Evolutionary conservation across 139 green algal species (phyloP).

Genomic region (Picochlorum costavermella): DNA sequence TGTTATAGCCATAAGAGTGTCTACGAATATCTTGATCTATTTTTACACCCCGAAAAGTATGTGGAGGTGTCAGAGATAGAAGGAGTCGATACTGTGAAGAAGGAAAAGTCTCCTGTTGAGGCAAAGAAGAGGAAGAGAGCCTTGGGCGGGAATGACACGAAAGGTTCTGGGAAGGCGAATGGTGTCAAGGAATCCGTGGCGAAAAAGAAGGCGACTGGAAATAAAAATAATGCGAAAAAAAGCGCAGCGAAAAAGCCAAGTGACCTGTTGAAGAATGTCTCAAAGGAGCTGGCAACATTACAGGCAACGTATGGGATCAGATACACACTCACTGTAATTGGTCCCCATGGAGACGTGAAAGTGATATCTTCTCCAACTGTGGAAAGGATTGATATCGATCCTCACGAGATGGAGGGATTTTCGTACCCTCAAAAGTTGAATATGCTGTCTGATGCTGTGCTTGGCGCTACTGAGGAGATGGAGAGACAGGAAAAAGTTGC

Average conservation of each 20-base stretch:
- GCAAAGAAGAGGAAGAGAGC: constrained; percentile 1
- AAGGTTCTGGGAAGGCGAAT: background rate
- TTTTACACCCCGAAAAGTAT: constrained; percentile 7
- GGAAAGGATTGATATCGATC: background rate
- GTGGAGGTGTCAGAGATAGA: background rate
- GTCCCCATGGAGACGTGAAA: constrained; percentile 3
- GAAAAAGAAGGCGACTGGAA: constrained; percentile 4
- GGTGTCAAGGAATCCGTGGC: background rate
- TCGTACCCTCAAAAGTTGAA: background rate
- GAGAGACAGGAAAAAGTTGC: background rate
- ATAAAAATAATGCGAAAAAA: background rate
- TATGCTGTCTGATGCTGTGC: background rate
- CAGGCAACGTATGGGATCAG: constrained; percentile 15
- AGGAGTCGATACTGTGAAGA: background rate
- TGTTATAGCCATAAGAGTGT: constrained; percentile 10
- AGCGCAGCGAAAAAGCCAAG: background rate
- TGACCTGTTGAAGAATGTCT: background rate
- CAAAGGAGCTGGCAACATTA: constrained; percentile 13
- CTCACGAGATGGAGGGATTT: background rate
- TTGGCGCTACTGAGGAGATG: background rate
- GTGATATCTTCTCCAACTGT: constrained; percentile 12
- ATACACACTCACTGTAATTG: constrained; percentile 16
- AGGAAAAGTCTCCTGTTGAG: background rate
- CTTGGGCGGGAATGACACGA: background rate
- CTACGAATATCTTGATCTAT: constrained; percentile 12